Evolutionary conservation across 2,329 filamentous ascomycete species (phyloP).

Genomic region (Alternaria sp.): DNA sequence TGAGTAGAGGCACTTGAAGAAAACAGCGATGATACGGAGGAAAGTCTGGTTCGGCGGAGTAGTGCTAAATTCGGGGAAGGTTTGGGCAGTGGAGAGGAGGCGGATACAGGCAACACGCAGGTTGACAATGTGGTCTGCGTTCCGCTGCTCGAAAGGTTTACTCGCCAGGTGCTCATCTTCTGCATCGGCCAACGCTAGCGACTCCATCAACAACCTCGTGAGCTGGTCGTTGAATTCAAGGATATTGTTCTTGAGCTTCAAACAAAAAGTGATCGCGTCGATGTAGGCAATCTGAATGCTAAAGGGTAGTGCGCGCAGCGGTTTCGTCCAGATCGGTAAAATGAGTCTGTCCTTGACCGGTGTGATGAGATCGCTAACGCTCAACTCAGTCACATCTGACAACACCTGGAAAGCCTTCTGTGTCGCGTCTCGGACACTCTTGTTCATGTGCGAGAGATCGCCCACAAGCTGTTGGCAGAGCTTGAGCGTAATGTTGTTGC

Average conservation of each 20-base stretch:
- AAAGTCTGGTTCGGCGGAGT: constrained; percentile 71
- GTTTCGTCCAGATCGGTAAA: constrained; percentile 94
- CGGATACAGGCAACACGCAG: constrained; percentile 92
- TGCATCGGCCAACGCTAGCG: constrained; percentile 90
- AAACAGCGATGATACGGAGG: constrained; percentile 81
- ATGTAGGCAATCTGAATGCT: constrained; percentile 97
- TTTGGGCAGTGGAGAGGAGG: constrained; percentile 90
- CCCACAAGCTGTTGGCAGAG: constrained; percentile 86
- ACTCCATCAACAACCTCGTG: constrained; percentile 90
- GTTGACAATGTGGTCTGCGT: constrained; percentile 92
- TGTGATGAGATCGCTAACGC: constrained; percentile 86
- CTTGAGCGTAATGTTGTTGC: constrained; percentile 72
- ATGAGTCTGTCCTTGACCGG: constrained; percentile 90
- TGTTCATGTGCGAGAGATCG: constrained; percentile 95
- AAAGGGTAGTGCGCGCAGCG: constrained; percentile 89
- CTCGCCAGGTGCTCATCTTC: constrained; percentile 90
- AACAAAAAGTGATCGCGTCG: constrained; percentile 94
- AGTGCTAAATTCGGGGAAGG: constrained; percentile 88
- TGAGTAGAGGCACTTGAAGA: constrained; percentile 97
- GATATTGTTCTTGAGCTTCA: constrained; percentile 87
- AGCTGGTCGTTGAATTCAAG: constrained; percentile 91
- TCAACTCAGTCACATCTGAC: constrained; percentile 76
- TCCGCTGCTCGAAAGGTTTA: constrained; percentile 88
- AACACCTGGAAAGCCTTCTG: constrained; percentile 82
- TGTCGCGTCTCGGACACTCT: constrained; percentile 87